Conservation (phyloP, 176 grass and related monocot species). For the Otatea glauca region DNA sequence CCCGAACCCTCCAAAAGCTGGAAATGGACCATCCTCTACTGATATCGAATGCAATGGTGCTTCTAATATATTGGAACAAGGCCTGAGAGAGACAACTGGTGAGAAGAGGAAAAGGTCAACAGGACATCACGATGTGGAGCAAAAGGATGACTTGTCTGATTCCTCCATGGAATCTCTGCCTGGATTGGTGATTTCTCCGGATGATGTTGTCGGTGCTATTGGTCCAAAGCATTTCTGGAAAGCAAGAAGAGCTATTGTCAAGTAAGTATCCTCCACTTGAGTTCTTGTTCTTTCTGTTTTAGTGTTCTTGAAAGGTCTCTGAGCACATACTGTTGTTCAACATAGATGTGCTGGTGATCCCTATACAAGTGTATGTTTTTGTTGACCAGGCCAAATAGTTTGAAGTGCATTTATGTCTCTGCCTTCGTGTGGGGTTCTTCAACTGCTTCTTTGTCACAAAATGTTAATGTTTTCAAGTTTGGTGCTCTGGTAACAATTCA, state of each 20-base stretch:
- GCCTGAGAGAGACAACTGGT: constrained; percentile 28
- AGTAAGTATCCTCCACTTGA: constrained; percentile 57
- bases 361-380: not conserved
- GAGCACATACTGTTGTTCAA: not conserved
- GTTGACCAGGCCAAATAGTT: not conserved
- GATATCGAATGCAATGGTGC: constrained; percentile 17
- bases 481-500: not conserved
- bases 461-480: constrained; percentile 6
- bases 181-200: constrained; percentile 61
- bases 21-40: constrained; percentile 15
- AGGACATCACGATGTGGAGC: constrained; percentile 15
- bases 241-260: constrained; percentile 85
- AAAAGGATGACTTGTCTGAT: constrained; percentile 48
- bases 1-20: constrained; percentile 21
- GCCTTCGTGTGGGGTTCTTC: not conserved
- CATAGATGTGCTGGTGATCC: not conserved
- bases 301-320: not conserved
- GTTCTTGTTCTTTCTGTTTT: constrained; percentile 18
- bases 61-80: constrained; percentile 23
- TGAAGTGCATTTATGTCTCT: not conserved
- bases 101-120: constrained; percentile 53
- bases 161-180: constrained; percentile 50
- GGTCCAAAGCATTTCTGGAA: constrained; percentile 85
- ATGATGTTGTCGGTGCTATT: constrained; percentile 74
- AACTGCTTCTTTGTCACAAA: not conserved